Evolutionary conservation across 768 basidiomycete species (phyloP).

Genomic region (Lactifluus pinguis): DNA sequence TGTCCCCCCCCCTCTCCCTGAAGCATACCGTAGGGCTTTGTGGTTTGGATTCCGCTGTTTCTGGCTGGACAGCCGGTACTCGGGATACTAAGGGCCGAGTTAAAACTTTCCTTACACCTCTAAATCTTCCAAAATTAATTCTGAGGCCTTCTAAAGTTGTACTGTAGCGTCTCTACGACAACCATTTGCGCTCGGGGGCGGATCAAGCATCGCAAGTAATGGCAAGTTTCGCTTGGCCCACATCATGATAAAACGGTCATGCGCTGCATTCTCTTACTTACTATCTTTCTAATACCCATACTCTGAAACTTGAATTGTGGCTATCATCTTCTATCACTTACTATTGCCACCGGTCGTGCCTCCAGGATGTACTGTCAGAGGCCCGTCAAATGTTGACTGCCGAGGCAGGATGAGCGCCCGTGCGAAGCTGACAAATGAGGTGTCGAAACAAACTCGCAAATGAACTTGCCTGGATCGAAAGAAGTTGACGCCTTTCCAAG

Average conservation of each 20-base stretch:
- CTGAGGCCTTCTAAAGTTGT: no score
- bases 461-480: neutral
- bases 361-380: neutral
- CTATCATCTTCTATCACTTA: neutral
- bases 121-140: neutral
- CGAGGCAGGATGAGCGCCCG: neutral
- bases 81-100: no score
- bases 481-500: neutral
- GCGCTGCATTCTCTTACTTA: neutral
- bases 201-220: neutral
- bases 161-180: neutral
- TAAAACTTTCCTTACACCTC: neutral
- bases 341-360: neutral
- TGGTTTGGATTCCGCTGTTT: neutral
- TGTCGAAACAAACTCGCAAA: neutral
- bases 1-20: no score
- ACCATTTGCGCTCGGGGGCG: neutral
- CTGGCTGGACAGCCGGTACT: no score
- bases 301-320: neutral
- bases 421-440: neutral
- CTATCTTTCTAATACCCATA: no score
- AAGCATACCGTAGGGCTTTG: neutral
- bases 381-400: neutral
- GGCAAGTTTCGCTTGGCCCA: neutral
- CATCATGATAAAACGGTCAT: neutral